Evolutionary conservation across 148 eudicot genomes (phyloP).

Genomic region (Rhododendron simsii): DNA sequence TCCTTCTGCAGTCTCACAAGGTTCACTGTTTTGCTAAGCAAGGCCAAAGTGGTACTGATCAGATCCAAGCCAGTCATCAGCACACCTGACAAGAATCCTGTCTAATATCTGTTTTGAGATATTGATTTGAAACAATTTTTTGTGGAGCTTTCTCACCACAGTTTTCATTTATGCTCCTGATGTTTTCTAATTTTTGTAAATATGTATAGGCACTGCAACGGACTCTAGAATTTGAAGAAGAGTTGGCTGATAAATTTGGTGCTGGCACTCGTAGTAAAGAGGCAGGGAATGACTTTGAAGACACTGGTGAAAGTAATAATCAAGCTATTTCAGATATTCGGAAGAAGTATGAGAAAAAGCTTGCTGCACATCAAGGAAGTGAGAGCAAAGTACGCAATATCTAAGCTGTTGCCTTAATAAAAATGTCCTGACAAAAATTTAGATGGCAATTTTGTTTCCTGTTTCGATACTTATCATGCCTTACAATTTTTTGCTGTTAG

Average conservation of each 20-base stretch:
- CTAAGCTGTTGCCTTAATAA: slow-evolving; percentile 4
- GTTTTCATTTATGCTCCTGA: neutral
- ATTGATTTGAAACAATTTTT: neutral
- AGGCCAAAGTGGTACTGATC: neutral
- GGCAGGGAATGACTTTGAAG: slow-evolving; percentile 47
- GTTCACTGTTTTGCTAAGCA: neutral
- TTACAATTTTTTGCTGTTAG: slow-evolving; percentile 31
- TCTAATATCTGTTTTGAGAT: neutral
- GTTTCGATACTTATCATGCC: neutral
- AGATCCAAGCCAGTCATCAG: neutral
- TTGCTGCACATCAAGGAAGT: slow-evolving; percentile 76
- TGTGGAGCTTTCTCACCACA: neutral
- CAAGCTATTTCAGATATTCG: slow-evolving; percentile 78
- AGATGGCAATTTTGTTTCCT: neutral
- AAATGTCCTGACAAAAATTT: neutral
- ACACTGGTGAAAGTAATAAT: slow-evolving; percentile 34
- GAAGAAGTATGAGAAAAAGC: slow-evolving; percentile 93
- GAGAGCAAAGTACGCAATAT: slow-evolving; percentile 46
- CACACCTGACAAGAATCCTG: neutral
- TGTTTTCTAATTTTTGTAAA: slow-evolving; percentile 8
- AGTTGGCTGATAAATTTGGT: slow-evolving; percentile 91
- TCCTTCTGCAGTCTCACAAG: neutral
- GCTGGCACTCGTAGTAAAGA: slow-evolving; percentile 61
- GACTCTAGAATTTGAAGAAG: slow-evolving; percentile 95
- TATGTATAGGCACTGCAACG: slow-evolving; percentile 78